These are phyloP conservation scores for Lotmaria passim DNA, from an alignment of 208 protist species.

Conservation along the genomic window DNA sequence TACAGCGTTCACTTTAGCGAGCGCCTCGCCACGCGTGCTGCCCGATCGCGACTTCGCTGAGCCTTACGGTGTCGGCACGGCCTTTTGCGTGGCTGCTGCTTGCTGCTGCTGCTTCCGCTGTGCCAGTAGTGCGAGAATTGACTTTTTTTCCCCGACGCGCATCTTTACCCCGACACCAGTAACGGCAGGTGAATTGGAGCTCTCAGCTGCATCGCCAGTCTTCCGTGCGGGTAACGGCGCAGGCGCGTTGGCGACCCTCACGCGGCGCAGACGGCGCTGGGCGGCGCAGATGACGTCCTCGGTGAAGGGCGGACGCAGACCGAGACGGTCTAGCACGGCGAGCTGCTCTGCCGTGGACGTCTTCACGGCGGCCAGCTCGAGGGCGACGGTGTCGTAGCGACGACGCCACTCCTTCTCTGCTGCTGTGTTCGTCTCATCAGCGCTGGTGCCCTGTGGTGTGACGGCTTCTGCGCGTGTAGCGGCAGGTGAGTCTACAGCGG, in stretches of 20 bases:
- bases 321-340: slow-evolving; percentile 68
- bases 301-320: slow-evolving; percentile 53
- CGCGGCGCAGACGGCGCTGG: slow-evolving; percentile 26
- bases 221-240: too few species aligned
- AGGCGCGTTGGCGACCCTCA: slow-evolving; percentile 11
- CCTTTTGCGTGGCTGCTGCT: slow-evolving; percentile 11
- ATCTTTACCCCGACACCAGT: not conserved
- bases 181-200: not conserved
- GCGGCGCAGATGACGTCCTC: slow-evolving; percentile 25
- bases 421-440: not conserved
- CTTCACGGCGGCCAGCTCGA: slow-evolving; percentile 56
- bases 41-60: not conserved
- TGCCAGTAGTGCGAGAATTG: not conserved
- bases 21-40: not conserved
- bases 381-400: slow-evolving; percentile 40
- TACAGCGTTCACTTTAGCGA: slow-evolving; percentile 6
- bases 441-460: not conserved
- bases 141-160: slow-evolving; percentile 6
- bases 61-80: not conserved
- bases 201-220: not conserved
- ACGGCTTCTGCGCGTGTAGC: not conserved
- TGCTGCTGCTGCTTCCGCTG: slow-evolving; percentile 18
- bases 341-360: slow-evolving; percentile 56
- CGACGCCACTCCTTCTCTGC: slow-evolving; percentile 24
- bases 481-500: not conserved